These are phyloP conservation scores for Spergularia marina DNA, from an alignment of 148 eudicot species.

Conservation along the genomic window DNA sequence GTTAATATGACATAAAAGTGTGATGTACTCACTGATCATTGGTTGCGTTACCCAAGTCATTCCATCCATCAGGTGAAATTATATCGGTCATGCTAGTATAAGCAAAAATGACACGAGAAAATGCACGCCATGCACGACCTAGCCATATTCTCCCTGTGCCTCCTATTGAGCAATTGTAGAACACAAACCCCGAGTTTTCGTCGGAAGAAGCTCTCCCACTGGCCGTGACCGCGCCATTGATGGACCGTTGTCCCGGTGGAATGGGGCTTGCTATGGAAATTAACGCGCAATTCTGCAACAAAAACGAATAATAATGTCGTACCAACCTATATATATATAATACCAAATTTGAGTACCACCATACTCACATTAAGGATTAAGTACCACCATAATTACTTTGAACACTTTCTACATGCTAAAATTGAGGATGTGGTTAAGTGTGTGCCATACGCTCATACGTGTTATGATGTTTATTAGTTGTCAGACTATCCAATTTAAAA, in stretches of 20 bases:
- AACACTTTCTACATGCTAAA: no score
- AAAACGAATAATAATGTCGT: neutral
- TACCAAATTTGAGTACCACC: no score
- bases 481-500: neutral
- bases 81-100: conserved; percentile 70
- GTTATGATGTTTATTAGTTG: neutral
- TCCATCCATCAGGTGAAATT: conserved; percentile 92
- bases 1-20: neutral
- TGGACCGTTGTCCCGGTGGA: conserved; percentile 37
- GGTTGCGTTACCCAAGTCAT: conserved; percentile 71
- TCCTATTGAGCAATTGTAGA: conserved; percentile 71
- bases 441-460: neutral
- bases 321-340: no score
- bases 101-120: conserved; percentile 72
- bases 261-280: conserved; percentile 80
- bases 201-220: conserved; percentile 70
- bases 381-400: neutral
- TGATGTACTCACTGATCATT: conserved; percentile 65
- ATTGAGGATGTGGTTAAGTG: conserved; percentile 1
- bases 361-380: no score
- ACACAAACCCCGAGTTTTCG: conserved; percentile 79
- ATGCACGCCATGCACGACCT: conserved; percentile 95
- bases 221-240: conserved; percentile 84
- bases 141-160: conserved; percentile 93
- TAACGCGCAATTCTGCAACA: conserved; percentile 53